A percentile compares a stretch with the other conserved stretches of the same genome.
Conservation (phyloP, 306 rosid species). For the Senna siamea region DNA sequence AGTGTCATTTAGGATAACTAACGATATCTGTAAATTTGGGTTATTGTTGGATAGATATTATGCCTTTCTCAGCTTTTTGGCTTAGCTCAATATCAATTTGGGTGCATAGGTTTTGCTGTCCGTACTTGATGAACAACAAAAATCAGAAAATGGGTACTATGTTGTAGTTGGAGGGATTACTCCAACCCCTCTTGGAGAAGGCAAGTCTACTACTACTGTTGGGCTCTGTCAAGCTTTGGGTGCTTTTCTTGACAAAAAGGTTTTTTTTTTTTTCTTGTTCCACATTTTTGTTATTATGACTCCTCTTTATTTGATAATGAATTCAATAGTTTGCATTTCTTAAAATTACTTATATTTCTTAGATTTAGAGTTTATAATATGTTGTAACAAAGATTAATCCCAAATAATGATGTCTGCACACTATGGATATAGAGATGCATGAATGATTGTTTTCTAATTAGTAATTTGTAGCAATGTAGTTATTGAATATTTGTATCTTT, state of each 20-base stretch:
- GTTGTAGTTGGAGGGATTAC: conserved; percentile 99
- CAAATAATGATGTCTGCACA: conserved; percentile 17
- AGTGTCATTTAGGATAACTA: not conserved
- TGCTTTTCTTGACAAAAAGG: conserved; percentile 95
- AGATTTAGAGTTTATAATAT: not conserved
- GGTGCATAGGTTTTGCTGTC: conserved; percentile 74
- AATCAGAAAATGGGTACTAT: conserved; percentile 77
- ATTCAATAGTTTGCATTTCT: not conserved
- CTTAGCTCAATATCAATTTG: conserved; percentile 16
- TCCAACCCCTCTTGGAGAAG: conserved; percentile 99
- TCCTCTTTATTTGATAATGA: conserved; percentile 1
- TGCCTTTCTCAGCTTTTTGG: conserved; percentile 6
- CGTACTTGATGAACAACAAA: conserved; percentile 71
- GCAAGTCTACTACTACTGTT: conserved; percentile 96
- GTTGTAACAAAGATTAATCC: not conserved
- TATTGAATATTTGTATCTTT: not conserved
- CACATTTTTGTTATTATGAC: not conserved
- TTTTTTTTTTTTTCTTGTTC: conserved; percentile 22
- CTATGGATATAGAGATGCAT: not conserved
- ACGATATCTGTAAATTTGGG: not conserved
- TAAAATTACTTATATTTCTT: not conserved
- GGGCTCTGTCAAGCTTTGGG: conserved; percentile 99
- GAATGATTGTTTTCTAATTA: conserved; percentile 5
- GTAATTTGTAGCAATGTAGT: not conserved
- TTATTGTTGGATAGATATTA: not conserved